phyloP scores from a whole-genome alignment of 2,329 filamentous ascomycete species.

The Phaeoacremonium minimum region DNA sequence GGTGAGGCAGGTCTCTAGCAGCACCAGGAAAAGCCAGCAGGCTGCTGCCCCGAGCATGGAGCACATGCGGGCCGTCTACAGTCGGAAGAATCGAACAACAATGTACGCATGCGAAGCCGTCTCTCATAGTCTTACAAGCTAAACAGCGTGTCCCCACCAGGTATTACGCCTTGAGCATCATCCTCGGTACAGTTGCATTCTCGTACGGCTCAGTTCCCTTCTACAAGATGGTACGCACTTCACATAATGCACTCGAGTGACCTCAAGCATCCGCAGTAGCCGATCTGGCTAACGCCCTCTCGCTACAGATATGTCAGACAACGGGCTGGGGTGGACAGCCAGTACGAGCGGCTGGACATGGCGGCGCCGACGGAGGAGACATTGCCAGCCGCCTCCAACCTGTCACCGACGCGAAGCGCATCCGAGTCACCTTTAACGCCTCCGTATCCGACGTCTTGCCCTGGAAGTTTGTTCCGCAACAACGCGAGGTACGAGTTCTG shows the following conservation, averaged over 20 bases:
- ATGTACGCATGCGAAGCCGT: conserved; percentile 49
- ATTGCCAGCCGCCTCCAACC: conserved; percentile 75
- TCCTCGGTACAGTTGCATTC: conserved; percentile 73
- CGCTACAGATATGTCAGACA: conserved; percentile 68
- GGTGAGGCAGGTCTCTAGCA: neutral
- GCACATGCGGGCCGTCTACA: conserved; percentile 59
- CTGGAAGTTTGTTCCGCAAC: conserved; percentile 96
- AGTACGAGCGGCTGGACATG: conserved; percentile 72
- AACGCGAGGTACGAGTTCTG: conserved; percentile 90
- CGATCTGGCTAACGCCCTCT: conserved; percentile 6
- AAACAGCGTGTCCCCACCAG: no score
- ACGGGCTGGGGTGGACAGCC: conserved; percentile 93
- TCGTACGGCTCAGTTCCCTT: conserved; percentile 81
- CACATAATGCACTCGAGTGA: neutral
- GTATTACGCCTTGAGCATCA: conserved; percentile 72
- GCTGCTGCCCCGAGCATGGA: conserved; percentile 52
- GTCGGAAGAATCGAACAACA: conserved; percentile 63
- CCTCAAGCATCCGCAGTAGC: neutral
- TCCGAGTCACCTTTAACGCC: conserved; percentile 93
- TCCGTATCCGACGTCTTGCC: conserved; percentile 92
- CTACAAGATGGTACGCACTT: conserved; percentile 70
- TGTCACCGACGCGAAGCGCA: conserved; percentile 73
- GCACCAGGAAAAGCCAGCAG: neutral
- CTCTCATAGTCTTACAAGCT: no score
- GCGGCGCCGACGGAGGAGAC: conserved; percentile 50